Conservation (phyloP, 1,139 yeast species). For the Kodamaea derodonti region DNA sequence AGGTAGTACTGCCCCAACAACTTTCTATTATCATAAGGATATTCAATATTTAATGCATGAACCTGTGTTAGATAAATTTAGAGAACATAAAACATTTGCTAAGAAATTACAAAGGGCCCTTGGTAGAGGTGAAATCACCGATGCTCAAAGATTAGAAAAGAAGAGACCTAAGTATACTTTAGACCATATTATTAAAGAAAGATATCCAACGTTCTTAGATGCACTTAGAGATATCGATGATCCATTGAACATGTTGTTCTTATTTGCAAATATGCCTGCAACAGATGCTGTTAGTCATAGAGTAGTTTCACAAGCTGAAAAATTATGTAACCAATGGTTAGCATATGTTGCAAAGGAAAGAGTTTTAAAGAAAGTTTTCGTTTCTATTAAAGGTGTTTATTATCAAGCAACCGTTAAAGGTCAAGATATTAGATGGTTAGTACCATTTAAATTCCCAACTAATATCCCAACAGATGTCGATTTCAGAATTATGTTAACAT, state of each 20-base stretch:
- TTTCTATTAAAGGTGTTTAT: conserved; percentile 94
- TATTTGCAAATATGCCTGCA: conserved; percentile 94
- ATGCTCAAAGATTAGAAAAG: conserved; percentile 81
- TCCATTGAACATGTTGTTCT: conserved; percentile 89
- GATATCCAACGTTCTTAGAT: conserved; percentile 92
- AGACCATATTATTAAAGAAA: conserved; percentile 87
- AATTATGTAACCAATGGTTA: conserved; percentile 89
- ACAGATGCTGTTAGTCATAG: conserved; percentile 76
- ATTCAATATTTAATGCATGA: conserved; percentile 94
- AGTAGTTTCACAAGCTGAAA: conserved; percentile 82
- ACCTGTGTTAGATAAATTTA: conserved; percentile 85
- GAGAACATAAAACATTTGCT: conserved; percentile 94
- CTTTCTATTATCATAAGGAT: conserved; percentile 86
- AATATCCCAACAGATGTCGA: conserved; percentile 92
- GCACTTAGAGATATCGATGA: conserved; percentile 93
- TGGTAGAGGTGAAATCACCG: conserved; percentile 86
- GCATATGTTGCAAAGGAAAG: conserved; percentile 89
- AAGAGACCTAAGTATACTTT: conserved; percentile 81
- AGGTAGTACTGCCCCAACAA: conserved; percentile 91
- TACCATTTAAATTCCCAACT: conserved; percentile 95
- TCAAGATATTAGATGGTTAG: conserved; percentile 92
- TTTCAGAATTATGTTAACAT: conserved; percentile 94
- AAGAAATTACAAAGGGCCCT: conserved; percentile 85
- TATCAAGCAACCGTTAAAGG: conserved; percentile 89
- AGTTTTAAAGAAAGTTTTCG: conserved; percentile 82